Percentiles rank a stretch among this genome's conserved stretches.
Evolutionary conservation across 768 basidiomycete species (phyloP).

Genomic region (Punctularia strigosozonata): DNA sequence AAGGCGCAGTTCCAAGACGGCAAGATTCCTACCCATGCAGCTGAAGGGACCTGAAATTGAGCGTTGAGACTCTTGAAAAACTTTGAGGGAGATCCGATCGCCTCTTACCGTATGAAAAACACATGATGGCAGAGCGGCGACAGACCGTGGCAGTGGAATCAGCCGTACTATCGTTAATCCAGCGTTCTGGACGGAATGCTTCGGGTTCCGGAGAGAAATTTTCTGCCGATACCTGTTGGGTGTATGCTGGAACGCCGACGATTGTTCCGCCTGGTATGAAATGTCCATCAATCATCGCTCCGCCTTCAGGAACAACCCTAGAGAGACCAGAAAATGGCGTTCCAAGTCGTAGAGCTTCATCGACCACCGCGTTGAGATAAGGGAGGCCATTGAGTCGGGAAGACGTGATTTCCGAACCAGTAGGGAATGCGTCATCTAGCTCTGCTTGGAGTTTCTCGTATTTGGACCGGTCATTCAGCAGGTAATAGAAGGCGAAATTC

Average conservation of each 20-base stretch:
- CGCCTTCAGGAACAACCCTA: slow-evolving; percentile 3
- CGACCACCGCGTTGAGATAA: slow-evolving; percentile 6
- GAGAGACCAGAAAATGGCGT: slow-evolving; percentile 4
- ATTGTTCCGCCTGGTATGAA: slow-evolving; percentile 6
- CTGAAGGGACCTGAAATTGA: slow-evolving; percentile 4
- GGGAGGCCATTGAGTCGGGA: slow-evolving; percentile 3
- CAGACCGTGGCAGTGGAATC: background rate
- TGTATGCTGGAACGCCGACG: slow-evolving; percentile 5
- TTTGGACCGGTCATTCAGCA: background rate
- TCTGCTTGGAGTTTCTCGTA: background rate
- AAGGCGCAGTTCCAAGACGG: slow-evolving; percentile 4
- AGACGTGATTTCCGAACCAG: background rate
- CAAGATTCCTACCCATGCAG: slow-evolving; percentile 5
- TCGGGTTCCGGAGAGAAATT: slow-evolving; percentile 6
- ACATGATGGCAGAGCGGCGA: background rate
- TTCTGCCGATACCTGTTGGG: slow-evolving; percentile 4
- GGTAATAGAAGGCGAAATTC: slow-evolving; percentile 2
- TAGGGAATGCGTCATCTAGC: background rate
- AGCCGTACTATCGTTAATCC: slow-evolving; percentile 1
- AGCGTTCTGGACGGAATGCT: slow-evolving; percentile 4
- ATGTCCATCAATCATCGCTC: slow-evolving; percentile 2
- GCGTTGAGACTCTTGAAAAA: slow-evolving; percentile 1
- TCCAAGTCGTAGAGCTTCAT: slow-evolving; percentile 6
- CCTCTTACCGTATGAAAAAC: background rate
- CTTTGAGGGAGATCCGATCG: background rate